These are phyloP conservation scores for Chrysopogon serrulatus DNA, from an alignment of 176 grass and related monocot species.

Conservation along the genomic window DNA sequence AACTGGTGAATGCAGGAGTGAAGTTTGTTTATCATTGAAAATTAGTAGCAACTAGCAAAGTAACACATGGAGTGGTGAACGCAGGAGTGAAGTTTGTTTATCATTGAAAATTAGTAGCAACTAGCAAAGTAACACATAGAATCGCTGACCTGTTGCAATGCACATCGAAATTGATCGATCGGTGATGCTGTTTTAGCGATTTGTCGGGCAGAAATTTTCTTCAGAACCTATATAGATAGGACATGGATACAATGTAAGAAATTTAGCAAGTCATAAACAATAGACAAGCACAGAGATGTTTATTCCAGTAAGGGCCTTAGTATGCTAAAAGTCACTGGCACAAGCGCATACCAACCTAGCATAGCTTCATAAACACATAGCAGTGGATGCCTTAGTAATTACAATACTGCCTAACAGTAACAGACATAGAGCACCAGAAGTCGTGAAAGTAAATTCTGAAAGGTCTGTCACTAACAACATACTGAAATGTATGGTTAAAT, in stretches of 20 bases:
- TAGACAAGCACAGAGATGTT: not conserved
- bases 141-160: slow-evolving; percentile 74
- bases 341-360: not conserved
- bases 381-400: not conserved
- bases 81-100: not conserved
- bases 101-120: not conserved
- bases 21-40: not conserved
- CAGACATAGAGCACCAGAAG: not conserved
- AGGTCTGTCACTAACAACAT: not conserved
- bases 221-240: slow-evolving; percentile 57
- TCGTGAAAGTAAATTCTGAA: not conserved
- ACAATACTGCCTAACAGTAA: not conserved
- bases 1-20: not conserved
- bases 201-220: slow-evolving; percentile 76
- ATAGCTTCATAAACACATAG: not conserved
- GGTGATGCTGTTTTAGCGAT: slow-evolving; percentile 82
- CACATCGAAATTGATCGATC: slow-evolving; percentile 73
- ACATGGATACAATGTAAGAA: not conserved
- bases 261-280: not conserved
- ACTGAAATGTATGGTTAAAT: not conserved
- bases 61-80: not conserved
- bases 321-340: not conserved
- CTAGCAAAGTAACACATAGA: slow-evolving; percentile 8
- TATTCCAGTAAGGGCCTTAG: not conserved
- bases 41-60: too few relatives aligned